Base-by-base conservation (phyloP, 805 yeast genomes). In the Tanozyma kutaoensis region DNA sequence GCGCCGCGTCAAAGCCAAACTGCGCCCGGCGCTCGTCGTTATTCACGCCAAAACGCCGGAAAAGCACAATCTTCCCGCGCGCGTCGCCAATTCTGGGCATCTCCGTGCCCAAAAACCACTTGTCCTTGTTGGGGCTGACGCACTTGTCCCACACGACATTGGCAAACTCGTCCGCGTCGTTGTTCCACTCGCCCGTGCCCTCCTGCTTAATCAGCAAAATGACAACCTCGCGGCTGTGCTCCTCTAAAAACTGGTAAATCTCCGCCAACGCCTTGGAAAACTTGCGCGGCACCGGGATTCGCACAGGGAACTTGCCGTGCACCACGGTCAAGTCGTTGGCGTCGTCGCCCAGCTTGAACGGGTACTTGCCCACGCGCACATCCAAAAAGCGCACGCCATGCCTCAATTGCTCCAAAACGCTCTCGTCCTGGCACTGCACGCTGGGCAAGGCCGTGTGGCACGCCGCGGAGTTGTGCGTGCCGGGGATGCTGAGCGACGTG, bases 401-500 rank as follows among this genome's bases (percentile, higher is more conserved):
- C 28, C 65, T 50, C 53, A 79, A 64, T 49, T 79, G 91, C 3
- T 66, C 69, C 2, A 62, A 48, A 26, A 79, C 59, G 1, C 70
- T 48, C 6, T 58, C 67, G 12, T 71, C 77, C 47, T 79, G 91
- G 46, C 91, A 79, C 44, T 72, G 76, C 17, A 79, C 86, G 0
- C 82, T 70, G 16, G 88, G 88, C 24, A 76, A 52, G 2, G 86
- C 76, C 6, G 66, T 55, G 45, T 75, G 74, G 38, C 67, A 71
- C 5, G 88, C 88, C 10, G 78, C 82, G 23, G 81, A 64, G 45
- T 79, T 78, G 53, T 79, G 91, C n/a, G 88, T 78, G n/a, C 91
- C 91, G 8, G 88, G 85, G 27, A 79, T 57, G 0, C 86, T 58
- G 28, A 79, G 57, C 30, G 62, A 52, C 3, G 76, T 58, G 20